Percentiles rank a stretch among this genome's conserved stretches.
phyloP scores from a whole-genome alignment of 2,329 filamentous ascomycete genomes.

The Alternaria novae-zelandiae region DNA sequence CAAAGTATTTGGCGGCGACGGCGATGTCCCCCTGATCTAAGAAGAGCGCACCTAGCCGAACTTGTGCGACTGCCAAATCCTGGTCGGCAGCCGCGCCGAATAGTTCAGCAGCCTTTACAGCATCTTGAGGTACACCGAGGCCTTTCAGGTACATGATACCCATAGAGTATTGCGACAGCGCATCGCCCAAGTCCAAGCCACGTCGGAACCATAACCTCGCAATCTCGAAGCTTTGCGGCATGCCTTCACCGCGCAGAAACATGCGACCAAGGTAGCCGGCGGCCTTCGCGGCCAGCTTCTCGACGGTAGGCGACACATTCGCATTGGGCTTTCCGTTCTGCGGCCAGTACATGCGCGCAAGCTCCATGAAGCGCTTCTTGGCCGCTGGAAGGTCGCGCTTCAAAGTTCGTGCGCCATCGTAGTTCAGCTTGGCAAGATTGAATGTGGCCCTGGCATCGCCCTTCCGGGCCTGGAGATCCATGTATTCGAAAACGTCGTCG shows the following conservation, averaged over 20 bases:
- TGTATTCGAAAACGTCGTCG: constrained; percentile 92
- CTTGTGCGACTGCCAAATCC: constrained; percentile 80
- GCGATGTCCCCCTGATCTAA: constrained; percentile 86
- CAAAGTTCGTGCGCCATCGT: constrained; percentile 80
- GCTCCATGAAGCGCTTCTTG: constrained; percentile 79
- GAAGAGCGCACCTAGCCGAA: constrained; percentile 81
- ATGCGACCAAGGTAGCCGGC: constrained; percentile 89
- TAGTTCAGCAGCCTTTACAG: constrained; percentile 73
- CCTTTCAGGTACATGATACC: constrained; percentile 85
- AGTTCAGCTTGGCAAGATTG: constrained; percentile 83
- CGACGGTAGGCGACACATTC: constrained; percentile 72
- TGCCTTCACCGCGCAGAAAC: constrained; percentile 86
- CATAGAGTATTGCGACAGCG: constrained; percentile 82
- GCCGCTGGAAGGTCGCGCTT: constrained; percentile 76
- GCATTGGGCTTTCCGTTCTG: constrained; percentile 76
- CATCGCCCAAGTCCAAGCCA: constrained; percentile 75
- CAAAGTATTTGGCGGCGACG: constrained; percentile 84
- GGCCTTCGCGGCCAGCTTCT: constrained; percentile 80
- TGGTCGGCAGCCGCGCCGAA: constrained; percentile 83
- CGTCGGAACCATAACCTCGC: constrained; percentile 85
- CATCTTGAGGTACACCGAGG: constrained; percentile 72
- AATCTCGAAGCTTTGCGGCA: constrained; percentile 76
- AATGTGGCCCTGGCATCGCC: constrained; percentile 88
- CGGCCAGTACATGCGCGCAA: constrained; percentile 82
- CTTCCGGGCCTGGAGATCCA: constrained; percentile 88